Base-by-base conservation (phyloP, 768 basidiomycete genomes). In the Glaciozyma martinii region DNA sequence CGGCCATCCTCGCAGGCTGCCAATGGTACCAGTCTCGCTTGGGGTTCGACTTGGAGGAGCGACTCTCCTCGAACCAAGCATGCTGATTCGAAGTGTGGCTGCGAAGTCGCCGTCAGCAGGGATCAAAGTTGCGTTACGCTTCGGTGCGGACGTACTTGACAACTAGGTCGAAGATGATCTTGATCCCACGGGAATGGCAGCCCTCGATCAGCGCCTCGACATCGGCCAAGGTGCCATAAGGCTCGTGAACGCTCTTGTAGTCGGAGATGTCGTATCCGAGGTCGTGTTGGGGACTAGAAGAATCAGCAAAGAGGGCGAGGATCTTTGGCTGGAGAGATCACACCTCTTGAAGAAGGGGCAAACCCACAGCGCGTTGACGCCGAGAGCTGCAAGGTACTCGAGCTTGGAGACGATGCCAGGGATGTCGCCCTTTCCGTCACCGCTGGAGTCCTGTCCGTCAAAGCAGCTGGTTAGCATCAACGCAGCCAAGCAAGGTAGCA, bases 61-160 rank as follows among this genome's bases (percentile, higher is more conserved):
- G 81, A 30, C 85, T 85, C 70, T 82, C 78, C 40, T 79, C 65
- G 77, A 88, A 89, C 87, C 88, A 89, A 16, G 27, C 9, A 46
- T 61, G 43, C 42, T 66, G 81, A 75, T 84, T 81, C 0, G 86
- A 87, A 5, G 82, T 82, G 73, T 87, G 86, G 74, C 88, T 88
- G 25, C 92, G 83, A 75, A 94, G 92, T 33, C 94, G 72, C 93
- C 87, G 74, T 95, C 92, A 33, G 94, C 87, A 71, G 94, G 92
- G 1, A 90, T 91, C 71, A 92, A 91, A 74, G 90, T 89, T 4
- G 89, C 90, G 75, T 60, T 58, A 18, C 50, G 56, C 59, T 60
- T 47, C 13, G 23, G 12, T 37, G 23, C 40, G 43, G 12, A 40
- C 37, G 37, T 40, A 40, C 37, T 3, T 78, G 77, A 66, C 84